A percentile compares a stretch with the other conserved stretches of the same genome.
Evolutionary conservation across 768 basidiomycete species (phyloP).

Genomic region (Boletus vinaceobasis): DNA sequence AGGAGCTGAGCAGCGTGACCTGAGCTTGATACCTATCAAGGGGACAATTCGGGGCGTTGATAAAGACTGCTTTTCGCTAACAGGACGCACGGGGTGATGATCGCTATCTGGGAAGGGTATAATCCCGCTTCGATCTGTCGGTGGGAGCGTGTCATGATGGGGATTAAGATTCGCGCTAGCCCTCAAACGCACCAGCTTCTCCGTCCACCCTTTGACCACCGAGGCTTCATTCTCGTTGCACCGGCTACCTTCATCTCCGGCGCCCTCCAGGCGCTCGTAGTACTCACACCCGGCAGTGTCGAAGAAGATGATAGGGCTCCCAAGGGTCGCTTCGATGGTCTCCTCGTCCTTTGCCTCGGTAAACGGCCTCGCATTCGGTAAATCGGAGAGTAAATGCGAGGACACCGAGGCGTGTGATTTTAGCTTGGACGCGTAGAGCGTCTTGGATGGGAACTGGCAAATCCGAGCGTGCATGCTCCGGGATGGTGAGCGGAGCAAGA

Average conservation of each 20-base stretch:
- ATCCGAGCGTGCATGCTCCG: constrained; percentile 84
- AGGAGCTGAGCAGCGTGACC: constrained; percentile 75
- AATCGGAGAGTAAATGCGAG: constrained; percentile 64
- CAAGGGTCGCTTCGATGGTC: constrained; percentile 67
- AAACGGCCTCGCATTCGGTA: constrained; percentile 49
- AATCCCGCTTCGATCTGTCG: constrained; percentile 59
- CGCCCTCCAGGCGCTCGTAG: constrained; percentile 77
- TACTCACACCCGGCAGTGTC: constrained; percentile 95
- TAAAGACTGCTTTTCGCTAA: background rate
- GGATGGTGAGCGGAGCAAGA: background rate
- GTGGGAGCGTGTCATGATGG: background rate
- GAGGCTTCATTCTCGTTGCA: constrained; percentile 94
- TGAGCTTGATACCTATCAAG: constrained; percentile 80
- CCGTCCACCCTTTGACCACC: constrained; percentile 80
- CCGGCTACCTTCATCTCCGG: constrained; percentile 84
- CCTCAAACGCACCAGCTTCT: constrained; percentile 57
- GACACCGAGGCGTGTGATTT: constrained; percentile 70
- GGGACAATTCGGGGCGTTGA: background rate
- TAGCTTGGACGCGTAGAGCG: constrained; percentile 72
- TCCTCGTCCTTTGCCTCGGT: constrained; percentile 48
- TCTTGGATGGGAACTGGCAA: constrained; percentile 79
- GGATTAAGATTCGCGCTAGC: too few relatives aligned
- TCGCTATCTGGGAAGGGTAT: constrained; percentile 68
- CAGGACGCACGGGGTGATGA: constrained; percentile 74
- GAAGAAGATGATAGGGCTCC: constrained; percentile 83